Evolutionary conservation across 176 grass and related monocot species (phyloP).

Genomic region (Zea mays): Zm-B73-REFERENCE-NAM-5.0 NC_050097.1:174851501-174852000

Average conservation of each 20-base stretch:
- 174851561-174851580: too few relatives aligned
- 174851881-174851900: conserved; percentile 38
- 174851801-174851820: not conserved
- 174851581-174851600: too few relatives aligned
- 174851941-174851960: conserved; percentile 34
- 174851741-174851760: not conserved
- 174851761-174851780: not conserved
- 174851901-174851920: conserved; percentile 39
- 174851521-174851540: too few relatives aligned
- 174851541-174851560: too few relatives aligned
- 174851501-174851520: too few relatives aligned
- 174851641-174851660: not conserved
- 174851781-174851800: not conserved
- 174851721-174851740: not conserved
- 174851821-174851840: not conserved
- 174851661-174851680: not conserved
- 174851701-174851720: conserved; percentile 8
- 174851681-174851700: conserved; percentile 22
- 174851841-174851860: not conserved
- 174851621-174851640: not conserved
- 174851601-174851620: too few relatives aligned
- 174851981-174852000: not conserved
- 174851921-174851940: conserved; percentile 56
- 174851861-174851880: conserved; percentile 29
- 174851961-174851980: not conserved